Base-by-base conservation (phyloP, 2,329 filamentous ascomycete genomes). In the Drechslerella coelobrocha region DNA sequence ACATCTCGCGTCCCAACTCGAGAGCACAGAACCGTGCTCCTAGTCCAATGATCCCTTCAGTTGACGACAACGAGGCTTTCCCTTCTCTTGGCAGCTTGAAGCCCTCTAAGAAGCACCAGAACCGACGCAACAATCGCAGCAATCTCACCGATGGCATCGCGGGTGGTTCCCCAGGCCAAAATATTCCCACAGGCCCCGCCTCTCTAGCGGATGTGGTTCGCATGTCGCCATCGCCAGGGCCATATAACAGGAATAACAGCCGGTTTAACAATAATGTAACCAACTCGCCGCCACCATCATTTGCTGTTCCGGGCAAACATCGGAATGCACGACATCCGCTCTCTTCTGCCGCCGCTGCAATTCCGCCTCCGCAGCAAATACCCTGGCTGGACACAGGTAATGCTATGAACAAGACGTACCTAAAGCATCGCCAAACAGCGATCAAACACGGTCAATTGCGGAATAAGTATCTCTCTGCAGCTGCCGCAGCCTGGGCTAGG, bases 401-500 rank as follows among this genome's bases (percentile, higher is more conserved):
- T 57, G 87, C 86, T 73, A 91, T 91, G 73, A 97, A 99, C 79
- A 92, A 92, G 79, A 89, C 91, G 23, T 99, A 99, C 78, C 85
- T 99, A 75, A 96, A 96, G 81, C 91, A 92, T 75, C 89, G 94
- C 57, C 90, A 92, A 77, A 93, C 97, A 80, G 94, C 94, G 65
- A 96, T 99, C 78, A 96, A 96, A 80, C 94, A 99, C 78, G 94
- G 94, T 74, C 94, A 92, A 75, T 85, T 97, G 78, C 86, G 94
- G 73, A 99, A 97, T 79, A 97, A 97, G 78, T 99, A 97, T 76
- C 81, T 99, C 60, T 68, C 43, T 73, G 95, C 92, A 79, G 94
- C 94, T 74, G 93, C 93, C 7, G 93, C 97, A 83, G 94, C 94
- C 21, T 99, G 94, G 93, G 97, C 97, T 78, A 89, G 94, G 65